These are phyloP conservation scores for Penicillium herquei DNA, from an alignment of 495 filamentous ascomycete species.

Conservation along the genomic window DNA sequence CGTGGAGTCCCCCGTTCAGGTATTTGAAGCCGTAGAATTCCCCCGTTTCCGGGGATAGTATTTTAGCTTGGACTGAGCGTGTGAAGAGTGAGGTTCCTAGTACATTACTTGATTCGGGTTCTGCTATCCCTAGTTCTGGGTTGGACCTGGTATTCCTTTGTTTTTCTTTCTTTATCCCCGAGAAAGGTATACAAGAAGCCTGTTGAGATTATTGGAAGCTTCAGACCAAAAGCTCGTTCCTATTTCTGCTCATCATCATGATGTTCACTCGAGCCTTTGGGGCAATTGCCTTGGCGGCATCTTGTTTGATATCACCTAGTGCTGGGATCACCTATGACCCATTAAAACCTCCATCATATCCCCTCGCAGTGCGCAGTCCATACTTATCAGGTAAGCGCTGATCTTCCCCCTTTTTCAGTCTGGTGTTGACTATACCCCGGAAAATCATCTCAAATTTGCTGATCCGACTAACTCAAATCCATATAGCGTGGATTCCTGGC, in stretches of 20 bases:
- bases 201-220: background rate
- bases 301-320: constrained; percentile 10
- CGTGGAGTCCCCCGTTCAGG: background rate
- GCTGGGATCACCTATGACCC: constrained; percentile 29
- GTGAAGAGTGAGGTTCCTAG: background rate
- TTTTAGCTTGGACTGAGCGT: constrained; percentile 5
- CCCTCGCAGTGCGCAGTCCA: constrained; percentile 40
- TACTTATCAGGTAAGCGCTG: constrained; percentile 34
- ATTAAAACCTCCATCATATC: constrained; percentile 40
- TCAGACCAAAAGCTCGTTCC: background rate
- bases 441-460: background rate
- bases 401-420: background rate
- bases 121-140: too few species aligned
- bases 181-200: background rate
- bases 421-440: background rate
- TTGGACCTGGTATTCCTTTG: background rate
- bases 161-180: background rate
- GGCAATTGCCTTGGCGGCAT: constrained; percentile 6
- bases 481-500: constrained; percentile 45
- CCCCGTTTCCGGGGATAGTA: constrained; percentile 7
- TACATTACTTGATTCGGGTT: too few species aligned
- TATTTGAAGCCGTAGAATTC: constrained; percentile 16
- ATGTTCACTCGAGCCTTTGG: constrained; percentile 12
- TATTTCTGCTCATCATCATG: background rate
- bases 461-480: too few species aligned